phyloP scores from a whole-genome alignment of 257 asterid genomes.

The Forsythia viridissima region DNA sequence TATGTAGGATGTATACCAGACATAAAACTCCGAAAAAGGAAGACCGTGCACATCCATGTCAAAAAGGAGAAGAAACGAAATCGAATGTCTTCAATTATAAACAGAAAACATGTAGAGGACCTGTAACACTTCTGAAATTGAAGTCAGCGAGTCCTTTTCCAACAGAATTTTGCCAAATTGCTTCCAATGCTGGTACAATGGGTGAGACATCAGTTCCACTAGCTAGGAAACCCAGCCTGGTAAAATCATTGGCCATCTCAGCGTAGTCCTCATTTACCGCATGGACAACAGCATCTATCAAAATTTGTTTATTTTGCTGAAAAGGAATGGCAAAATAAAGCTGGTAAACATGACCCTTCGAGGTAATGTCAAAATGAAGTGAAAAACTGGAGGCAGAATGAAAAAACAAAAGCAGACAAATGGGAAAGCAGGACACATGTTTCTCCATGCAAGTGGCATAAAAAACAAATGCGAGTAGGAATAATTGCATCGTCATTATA shows the following conservation, averaged over 20 bases:
- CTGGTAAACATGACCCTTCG: constrained; percentile 16
- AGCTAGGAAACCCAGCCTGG: constrained; percentile 97
- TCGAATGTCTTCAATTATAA: neutral
- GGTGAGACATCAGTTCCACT: constrained; percentile 97
- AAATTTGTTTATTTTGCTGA: constrained; percentile 96
- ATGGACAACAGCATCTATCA: constrained; percentile 98
- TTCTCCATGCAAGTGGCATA: neutral
- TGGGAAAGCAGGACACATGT: neutral
- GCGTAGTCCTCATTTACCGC: constrained; percentile 98
- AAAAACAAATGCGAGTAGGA: neutral
- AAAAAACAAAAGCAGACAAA: constrained; percentile 11
- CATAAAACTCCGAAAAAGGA: neutral
- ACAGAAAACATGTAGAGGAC: constrained; percentile 39
- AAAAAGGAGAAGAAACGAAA: neutral
- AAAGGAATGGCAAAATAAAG: constrained; percentile 26
- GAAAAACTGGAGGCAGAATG: constrained; percentile 11
- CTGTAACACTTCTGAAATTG: constrained; percentile 96
- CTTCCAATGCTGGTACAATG: constrained; percentile 92
- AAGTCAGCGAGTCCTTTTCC: constrained; percentile 96
- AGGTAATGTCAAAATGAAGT: constrained; percentile 10
- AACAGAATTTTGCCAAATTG: constrained; percentile 97
- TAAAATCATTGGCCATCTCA: constrained; percentile 99
- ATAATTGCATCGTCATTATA: neutral
- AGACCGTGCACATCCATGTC: neutral
- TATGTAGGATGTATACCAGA: neutral